Percentiles rank a stretch among this genome's conserved stretches.
phyloP scores from a whole-genome alignment of 2,329 filamentous ascomycete species.

The Pseudogymnoascus sp. region DNA sequence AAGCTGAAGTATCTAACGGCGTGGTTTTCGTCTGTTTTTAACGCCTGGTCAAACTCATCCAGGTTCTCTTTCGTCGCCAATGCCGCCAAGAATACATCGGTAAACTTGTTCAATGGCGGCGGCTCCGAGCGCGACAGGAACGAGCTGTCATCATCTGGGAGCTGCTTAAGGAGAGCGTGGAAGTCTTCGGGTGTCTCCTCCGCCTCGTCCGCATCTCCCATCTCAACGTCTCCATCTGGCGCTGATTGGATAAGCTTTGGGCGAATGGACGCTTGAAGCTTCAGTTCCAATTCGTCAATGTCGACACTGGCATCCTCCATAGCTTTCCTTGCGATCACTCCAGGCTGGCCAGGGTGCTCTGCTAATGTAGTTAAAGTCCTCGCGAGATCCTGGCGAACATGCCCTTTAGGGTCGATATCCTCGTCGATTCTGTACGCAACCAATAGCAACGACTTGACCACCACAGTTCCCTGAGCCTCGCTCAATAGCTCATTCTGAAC shows the following conservation, averaged over 20 bases:
- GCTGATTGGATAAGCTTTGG: slow-evolving; percentile 43
- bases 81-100: slow-evolving; percentile 50
- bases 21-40: slow-evolving; percentile 31
- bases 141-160: slow-evolving; percentile 35
- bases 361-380: slow-evolving; percentile 59
- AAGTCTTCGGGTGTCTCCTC: slow-evolving; percentile 25
- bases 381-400: slow-evolving; percentile 55
- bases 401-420: slow-evolving; percentile 44
- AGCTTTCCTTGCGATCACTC: slow-evolving; percentile 57
- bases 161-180: slow-evolving; percentile 16
- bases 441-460: slow-evolving; percentile 57
- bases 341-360: slow-evolving; percentile 48
- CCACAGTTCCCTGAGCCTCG: slow-evolving; percentile 53
- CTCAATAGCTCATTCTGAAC: slow-evolving; percentile 52
- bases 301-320: slow-evolving; percentile 62
- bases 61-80: slow-evolving; percentile 37
- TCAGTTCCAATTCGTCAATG: slow-evolving; percentile 66
- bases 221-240: slow-evolving; percentile 42
- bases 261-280: slow-evolving; percentile 62
- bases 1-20: slow-evolving; percentile 57
- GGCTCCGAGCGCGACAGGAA: slow-evolving; percentile 46
- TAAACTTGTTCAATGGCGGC: slow-evolving; percentile 38
- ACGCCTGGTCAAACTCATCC: slow-evolving; percentile 36
- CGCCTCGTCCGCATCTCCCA: slow-evolving; percentile 34
- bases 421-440: slow-evolving; percentile 51